Evolutionary conservation across 768 basidiomycete species (phyloP).

Genomic region (Auricularia sp.): DNA sequence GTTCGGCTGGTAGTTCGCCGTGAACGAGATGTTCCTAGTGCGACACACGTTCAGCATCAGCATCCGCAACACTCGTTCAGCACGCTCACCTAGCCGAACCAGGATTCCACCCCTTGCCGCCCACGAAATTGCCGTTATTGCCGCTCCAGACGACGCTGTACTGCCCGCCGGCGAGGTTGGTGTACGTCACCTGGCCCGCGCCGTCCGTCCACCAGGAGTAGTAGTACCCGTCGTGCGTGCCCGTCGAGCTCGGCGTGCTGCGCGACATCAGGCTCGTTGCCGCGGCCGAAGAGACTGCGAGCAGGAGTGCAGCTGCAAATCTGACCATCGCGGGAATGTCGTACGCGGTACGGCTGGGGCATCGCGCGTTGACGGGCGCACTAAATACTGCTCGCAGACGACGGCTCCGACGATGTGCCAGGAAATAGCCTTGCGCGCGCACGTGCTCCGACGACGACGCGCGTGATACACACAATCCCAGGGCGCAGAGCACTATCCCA

Average conservation of each 20-base stretch:
- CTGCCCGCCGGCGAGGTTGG: conserved; percentile 4
- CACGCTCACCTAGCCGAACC: conserved; percentile 7
- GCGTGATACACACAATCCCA: too few relatives aligned
- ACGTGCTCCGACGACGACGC: too few relatives aligned
- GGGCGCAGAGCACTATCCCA: too few relatives aligned
- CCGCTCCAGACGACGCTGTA: conserved; percentile 5
- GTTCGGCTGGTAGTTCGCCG: not conserved
- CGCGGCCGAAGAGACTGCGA: not conserved
- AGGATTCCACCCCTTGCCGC: conserved; percentile 10
- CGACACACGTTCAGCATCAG: not conserved
- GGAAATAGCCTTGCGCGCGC: too few relatives aligned
- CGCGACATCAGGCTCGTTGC: not conserved
- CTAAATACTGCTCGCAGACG: too few relatives aligned
- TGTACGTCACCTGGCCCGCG: conserved; percentile 3
- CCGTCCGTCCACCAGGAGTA: conserved; percentile 9
- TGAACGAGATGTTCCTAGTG: conserved; percentile 2
- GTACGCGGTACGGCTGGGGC: too few relatives aligned
- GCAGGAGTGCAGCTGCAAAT: too few relatives aligned
- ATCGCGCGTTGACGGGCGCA: too few relatives aligned
- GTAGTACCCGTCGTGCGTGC: conserved; percentile 9
- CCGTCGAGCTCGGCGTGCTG: conserved; percentile 5
- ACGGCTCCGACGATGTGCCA: too few relatives aligned
- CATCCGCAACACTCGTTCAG: not conserved
- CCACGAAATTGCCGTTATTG: conserved; percentile 5
- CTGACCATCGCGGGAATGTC: too few relatives aligned